Evolutionary conservation across 2,329 filamentous ascomycete species (phyloP).

Genomic region (Blumeria hordei): DNA sequence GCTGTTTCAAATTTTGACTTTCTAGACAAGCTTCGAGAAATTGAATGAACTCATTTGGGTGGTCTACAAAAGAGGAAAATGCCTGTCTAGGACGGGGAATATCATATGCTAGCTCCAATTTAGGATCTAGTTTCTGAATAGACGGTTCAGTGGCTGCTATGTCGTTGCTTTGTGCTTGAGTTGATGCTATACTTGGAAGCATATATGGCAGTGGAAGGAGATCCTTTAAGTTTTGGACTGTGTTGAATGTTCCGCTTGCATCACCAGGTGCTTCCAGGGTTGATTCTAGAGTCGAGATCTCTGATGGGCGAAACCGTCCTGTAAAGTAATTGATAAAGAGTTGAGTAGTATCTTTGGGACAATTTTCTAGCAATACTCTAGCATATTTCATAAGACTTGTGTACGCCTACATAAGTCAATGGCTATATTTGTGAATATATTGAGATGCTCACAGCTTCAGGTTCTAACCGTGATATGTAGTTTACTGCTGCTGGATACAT

Average conservation of each 20-base stretch:
- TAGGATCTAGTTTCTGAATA: conserved; percentile 19
- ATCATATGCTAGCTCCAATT: conserved; percentile 33
- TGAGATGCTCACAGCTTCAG: conserved; percentile 35
- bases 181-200: conserved; percentile 35
- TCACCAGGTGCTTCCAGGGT: conserved; percentile 6
- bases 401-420: conserved; percentile 39
- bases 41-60: conserved; percentile 70
- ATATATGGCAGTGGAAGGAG: conserved; percentile 72
- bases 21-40: conserved; percentile 77
- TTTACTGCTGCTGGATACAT: conserved; percentile 70
- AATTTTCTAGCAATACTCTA: conserved; percentile 69
- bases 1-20: conserved; percentile 42
- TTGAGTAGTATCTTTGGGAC: conserved; percentile 56
- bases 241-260: conserved; percentile 34
- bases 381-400: conserved; percentile 87
- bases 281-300: conserved; percentile 7
- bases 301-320: conserved; percentile 34
- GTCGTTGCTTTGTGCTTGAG: conserved; percentile 24
- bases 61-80: conserved; percentile 91
- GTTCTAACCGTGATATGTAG: conserved; percentile 74
- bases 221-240: conserved; percentile 66
- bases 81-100: conserved; percentile 66
- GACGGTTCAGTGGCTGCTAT: conserved; percentile 29
- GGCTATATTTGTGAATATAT: conserved; percentile 3
- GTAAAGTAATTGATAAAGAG: conserved; percentile 93